A percentile compares a stretch with the other conserved stretches of the same genome.
Conservation (phyloP, 2,329 filamentous ascomycete species). For the Pyricularia sp. region DNA sequence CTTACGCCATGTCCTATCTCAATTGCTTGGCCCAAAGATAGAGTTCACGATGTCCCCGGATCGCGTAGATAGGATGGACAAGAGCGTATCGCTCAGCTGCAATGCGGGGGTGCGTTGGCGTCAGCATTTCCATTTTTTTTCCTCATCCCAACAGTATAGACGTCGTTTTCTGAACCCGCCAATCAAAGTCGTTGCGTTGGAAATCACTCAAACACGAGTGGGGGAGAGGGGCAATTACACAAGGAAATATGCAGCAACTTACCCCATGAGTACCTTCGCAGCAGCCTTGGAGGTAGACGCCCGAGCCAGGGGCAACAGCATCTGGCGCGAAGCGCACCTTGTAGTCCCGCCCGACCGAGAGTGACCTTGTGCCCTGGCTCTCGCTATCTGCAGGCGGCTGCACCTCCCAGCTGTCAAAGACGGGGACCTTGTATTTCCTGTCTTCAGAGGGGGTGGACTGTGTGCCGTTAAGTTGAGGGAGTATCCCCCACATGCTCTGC, state of each 20-base stretch:
- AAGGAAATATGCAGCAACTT: slow-evolving; percentile 33
- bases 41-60: slow-evolving; percentile 71
- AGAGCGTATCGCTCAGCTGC: slow-evolving; percentile 69
- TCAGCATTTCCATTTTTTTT: slow-evolving; percentile 7
- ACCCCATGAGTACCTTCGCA: slow-evolving; percentile 88
- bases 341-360: slow-evolving; percentile 71
- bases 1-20: slow-evolving; percentile 1
- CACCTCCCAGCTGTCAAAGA: slow-evolving; percentile 14
- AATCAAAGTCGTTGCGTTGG: background rate
- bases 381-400: slow-evolving; percentile 6
- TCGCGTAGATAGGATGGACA: slow-evolving; percentile 67
- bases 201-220: background rate
- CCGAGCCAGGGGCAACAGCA: slow-evolving; percentile 61
- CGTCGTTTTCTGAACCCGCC: background rate
- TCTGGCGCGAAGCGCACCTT: slow-evolving; percentile 60
- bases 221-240: background rate
- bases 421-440: background rate
- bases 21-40: slow-evolving; percentile 46
- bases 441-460: slow-evolving; percentile 6
- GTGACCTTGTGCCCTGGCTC: slow-evolving; percentile 28
- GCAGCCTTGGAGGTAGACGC: slow-evolving; percentile 89
- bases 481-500: slow-evolving; percentile 52
- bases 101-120: slow-evolving; percentile 3
- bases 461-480: slow-evolving; percentile 36
- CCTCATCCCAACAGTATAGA: background rate